Evolutionary conservation across 2,329 filamentous ascomycete genomes (phyloP).

Genomic region (Cryphonectria naterciae): DNA sequence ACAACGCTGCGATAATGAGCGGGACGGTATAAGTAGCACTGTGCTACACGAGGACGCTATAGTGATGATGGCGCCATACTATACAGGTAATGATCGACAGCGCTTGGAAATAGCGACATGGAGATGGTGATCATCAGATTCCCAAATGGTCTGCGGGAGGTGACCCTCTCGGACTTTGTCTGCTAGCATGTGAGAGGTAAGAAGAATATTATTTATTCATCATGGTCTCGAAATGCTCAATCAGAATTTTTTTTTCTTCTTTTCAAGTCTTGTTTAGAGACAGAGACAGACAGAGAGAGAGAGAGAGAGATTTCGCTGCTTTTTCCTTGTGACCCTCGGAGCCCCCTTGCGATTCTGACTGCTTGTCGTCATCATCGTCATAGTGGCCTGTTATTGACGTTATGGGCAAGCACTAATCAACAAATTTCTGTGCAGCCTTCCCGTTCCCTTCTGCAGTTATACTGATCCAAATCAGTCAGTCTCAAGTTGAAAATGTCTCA

Average conservation of each 20-base stretch:
- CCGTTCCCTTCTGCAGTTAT: neutral
- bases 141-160: neutral
- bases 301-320: neutral
- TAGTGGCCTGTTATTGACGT: slow-evolving; percentile 19
- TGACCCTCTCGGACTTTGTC: neutral
- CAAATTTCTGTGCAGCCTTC: neutral
- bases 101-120: slow-evolving; percentile 13
- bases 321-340: neutral
- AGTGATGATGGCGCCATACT: neutral
- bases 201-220: neutral
- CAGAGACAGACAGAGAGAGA: neutral
- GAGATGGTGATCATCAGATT: neutral
- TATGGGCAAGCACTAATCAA: neutral
- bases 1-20: neutral
- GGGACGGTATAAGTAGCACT: neutral
- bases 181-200: neutral
- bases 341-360: neutral
- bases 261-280: neutral
- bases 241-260: no score
- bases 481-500: neutral
- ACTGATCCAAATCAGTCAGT: neutral
- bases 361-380: slow-evolving; percentile 26
- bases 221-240: no score
- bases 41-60: neutral
- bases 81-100: slow-evolving; percentile 4